These are phyloP conservation scores for Aspergillus arachidicola DNA, from an alignment of 2,329 filamentous ascomycete genomes.

Conservation along the genomic window DNA sequence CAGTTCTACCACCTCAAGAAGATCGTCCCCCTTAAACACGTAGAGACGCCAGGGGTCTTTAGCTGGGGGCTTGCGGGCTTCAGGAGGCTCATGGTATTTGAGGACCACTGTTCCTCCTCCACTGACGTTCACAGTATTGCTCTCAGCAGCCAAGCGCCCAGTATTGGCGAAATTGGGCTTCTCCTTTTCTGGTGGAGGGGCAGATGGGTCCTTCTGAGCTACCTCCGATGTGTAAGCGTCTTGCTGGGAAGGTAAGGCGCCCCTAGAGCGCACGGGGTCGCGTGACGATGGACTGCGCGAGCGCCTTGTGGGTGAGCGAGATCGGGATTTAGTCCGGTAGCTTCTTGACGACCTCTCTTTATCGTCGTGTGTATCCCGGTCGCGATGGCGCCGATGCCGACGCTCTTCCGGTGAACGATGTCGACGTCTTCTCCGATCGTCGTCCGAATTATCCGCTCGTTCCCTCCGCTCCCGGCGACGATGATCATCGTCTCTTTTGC, in stretches of 20 bases:
- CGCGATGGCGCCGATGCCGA: conserved; percentile 30
- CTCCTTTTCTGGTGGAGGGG: conserved; percentile 58
- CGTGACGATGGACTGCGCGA: conserved; percentile 31
- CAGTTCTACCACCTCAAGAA: conserved; percentile 81
- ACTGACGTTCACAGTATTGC: conserved; percentile 70
- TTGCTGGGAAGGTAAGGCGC: conserved; percentile 50
- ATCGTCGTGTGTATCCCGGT: conserved; percentile 22
- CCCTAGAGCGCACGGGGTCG: conserved; percentile 35
- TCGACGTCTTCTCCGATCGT: conserved; percentile 31
- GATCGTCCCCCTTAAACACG: conserved; percentile 81
- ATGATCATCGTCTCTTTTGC: conserved; percentile 25
- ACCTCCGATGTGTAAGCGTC: conserved; percentile 46
- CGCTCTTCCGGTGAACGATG: conserved; percentile 30
- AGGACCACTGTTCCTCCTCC: conserved; percentile 75
- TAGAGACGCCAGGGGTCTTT: conserved; percentile 86
- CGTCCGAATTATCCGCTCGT: conserved; percentile 26
- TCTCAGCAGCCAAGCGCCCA: conserved; percentile 82
- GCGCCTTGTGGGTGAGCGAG: conserved; percentile 30
- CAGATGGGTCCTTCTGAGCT: conserved; percentile 25
- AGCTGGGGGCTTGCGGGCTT: conserved; percentile 82
- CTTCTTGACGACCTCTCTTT: conserved; percentile 26
- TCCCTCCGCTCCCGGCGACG: conserved; percentile 28
- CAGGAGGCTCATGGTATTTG: conserved; percentile 94
- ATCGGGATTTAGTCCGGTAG: conserved; percentile 28
- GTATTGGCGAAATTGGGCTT: conserved; percentile 84